phyloP scores from a whole-genome alignment of 2,329 filamentous ascomycete species.

The Cytospora chrysosperma region DNA sequence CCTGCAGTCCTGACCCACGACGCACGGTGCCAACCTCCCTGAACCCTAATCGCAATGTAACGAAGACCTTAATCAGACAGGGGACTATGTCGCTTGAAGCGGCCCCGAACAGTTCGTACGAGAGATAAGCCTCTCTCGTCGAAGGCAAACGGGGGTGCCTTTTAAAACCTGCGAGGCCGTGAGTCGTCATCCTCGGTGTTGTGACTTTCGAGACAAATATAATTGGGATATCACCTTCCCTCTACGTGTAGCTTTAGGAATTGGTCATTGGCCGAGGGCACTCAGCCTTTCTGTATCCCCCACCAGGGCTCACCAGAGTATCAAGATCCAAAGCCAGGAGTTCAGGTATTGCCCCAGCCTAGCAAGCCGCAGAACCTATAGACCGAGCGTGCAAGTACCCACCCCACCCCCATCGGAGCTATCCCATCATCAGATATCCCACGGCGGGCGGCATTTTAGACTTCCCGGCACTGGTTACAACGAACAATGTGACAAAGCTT shows the following conservation, averaged over 20 bases:
- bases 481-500: background rate
- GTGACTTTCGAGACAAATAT: background rate
- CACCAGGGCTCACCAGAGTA: background rate
- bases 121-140: slow-evolving; percentile 4
- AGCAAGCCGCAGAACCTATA: background rate
- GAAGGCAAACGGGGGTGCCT: background rate
- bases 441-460: background rate
- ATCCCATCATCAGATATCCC: background rate
- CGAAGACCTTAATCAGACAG: background rate
- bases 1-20: background rate
- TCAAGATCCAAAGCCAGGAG: background rate
- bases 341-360: background rate
- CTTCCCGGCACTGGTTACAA: background rate
- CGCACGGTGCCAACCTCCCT: background rate
- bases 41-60: background rate
- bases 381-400: background rate
- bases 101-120: slow-evolving; percentile 8
- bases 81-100: background rate
- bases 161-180: background rate
- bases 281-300: background rate
- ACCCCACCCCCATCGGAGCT: background rate
- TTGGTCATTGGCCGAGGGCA: background rate
- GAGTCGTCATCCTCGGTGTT: background rate
- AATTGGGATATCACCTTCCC: slow-evolving; percentile 11
- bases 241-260: slow-evolving; percentile 7